phyloP scores from a whole-genome alignment of 345 rosid genomes.

The Erucastrum elatum region DNA sequence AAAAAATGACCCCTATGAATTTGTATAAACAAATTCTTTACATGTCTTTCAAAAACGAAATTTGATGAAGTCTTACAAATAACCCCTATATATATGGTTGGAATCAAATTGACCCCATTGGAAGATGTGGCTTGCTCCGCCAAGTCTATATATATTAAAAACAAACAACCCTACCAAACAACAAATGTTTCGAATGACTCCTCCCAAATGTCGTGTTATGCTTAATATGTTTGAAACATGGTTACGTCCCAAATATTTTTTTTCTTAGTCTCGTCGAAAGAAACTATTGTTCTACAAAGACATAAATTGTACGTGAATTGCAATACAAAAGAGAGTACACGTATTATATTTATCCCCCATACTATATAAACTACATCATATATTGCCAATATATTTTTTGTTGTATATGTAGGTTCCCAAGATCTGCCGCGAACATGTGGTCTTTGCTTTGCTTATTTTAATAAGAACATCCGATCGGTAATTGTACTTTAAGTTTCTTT shows the following conservation, averaged over 20 bases:
- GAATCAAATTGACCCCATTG: no score
- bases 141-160: no score
- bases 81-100: no score
- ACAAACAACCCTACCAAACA: background rate
- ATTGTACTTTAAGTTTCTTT: slow-evolving; percentile 35
- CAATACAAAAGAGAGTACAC: background rate
- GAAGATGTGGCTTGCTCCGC: no score
- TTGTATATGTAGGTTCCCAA: slow-evolving; percentile 11
- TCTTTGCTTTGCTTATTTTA: slow-evolving; percentile 25
- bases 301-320: background rate
- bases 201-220: background rate
- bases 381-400: background rate
- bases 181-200: background rate
- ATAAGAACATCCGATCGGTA: slow-evolving; percentile 11
- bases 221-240: background rate
- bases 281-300: background rate
- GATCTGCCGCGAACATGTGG: slow-evolving; percentile 23
- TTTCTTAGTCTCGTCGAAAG: background rate
- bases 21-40: no score
- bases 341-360: background rate
- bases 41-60: no score
- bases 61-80: no score
- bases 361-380: background rate
- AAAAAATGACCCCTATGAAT: no score
- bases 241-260: background rate